Conservation (phyloP, 2,329 filamentous ascomycete genomes). For the Dryadomyces sulphureus region DNA sequence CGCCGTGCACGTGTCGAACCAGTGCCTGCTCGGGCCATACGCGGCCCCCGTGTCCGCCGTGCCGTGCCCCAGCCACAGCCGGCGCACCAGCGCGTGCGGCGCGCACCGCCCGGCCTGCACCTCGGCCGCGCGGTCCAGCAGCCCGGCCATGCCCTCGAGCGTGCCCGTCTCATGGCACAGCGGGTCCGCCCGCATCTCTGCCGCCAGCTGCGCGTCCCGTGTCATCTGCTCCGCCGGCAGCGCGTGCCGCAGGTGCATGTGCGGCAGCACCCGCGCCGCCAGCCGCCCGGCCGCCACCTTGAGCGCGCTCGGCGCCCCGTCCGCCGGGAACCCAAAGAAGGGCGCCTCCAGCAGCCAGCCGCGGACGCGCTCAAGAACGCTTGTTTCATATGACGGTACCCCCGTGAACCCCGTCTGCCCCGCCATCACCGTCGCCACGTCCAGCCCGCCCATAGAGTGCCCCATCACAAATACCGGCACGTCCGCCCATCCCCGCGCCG, state of each 20-base stretch:
- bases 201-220: conserved; percentile 49
- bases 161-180: conserved; percentile 76
- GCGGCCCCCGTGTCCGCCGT: conserved; percentile 57
- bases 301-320: conserved; percentile 45
- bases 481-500: not conserved
- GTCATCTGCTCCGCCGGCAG: conserved; percentile 50
- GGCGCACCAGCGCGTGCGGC: conserved; percentile 38
- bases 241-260: conserved; percentile 48
- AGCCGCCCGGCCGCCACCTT: conserved; percentile 53
- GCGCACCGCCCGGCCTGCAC: conserved; percentile 41
- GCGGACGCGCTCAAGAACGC: conserved; percentile 41
- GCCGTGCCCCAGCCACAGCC: conserved; percentile 63
- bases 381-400: conserved; percentile 20
- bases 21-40: conserved; percentile 48
- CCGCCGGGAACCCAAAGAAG: conserved; percentile 57
- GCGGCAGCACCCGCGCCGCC: conserved; percentile 52
- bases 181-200: conserved; percentile 47
- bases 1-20: conserved; percentile 32
- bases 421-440: conserved; percentile 49
- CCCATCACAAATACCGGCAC: conserved; percentile 72
- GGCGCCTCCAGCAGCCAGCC: conserved; percentile 69
- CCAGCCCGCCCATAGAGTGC: conserved; percentile 80
- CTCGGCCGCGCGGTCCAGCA: conserved; percentile 53
- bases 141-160: conserved; percentile 56
- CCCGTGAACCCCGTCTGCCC: conserved; percentile 24